phyloP scores from a whole-genome alignment of 2,329 filamentous ascomycete species.

The Exophiala mesophila region DNA sequence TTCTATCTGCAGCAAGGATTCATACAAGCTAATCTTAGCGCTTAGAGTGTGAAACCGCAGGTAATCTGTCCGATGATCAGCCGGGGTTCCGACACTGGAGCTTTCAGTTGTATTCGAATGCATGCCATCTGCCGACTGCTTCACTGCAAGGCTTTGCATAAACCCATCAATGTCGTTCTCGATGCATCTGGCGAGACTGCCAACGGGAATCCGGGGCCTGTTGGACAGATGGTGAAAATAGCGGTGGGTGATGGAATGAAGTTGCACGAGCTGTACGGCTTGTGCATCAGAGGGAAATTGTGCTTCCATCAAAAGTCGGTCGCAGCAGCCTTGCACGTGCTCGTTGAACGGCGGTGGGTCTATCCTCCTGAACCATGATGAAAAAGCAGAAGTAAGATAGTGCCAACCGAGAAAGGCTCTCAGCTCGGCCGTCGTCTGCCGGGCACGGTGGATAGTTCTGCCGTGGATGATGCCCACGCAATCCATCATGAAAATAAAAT shows the following conservation, averaged over 20 bases:
- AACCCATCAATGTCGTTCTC: slow-evolving; percentile 37
- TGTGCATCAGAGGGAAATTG: slow-evolving; percentile 48
- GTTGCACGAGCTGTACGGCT: slow-evolving; percentile 45
- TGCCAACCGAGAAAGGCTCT: slow-evolving; percentile 13
- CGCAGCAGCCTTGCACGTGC: slow-evolving; percentile 50
- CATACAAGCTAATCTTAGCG: slow-evolving; percentile 28
- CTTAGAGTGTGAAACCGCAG: slow-evolving; percentile 8
- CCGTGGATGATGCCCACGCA: slow-evolving; percentile 9
- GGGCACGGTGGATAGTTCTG: slow-evolving; percentile 1
- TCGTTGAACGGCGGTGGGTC: slow-evolving; percentile 49
- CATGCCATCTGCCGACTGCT: slow-evolving; percentile 10
- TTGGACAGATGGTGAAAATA: slow-evolving; percentile 22
- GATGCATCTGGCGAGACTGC: slow-evolving; percentile 40
- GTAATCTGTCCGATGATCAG: too few relatives aligned
- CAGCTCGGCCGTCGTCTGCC: slow-evolving; percentile 12
- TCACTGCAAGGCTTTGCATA: slow-evolving; percentile 10
- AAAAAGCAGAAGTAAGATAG: slow-evolving; percentile 6
- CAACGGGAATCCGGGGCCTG: slow-evolving; percentile 17
- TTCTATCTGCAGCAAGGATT: slow-evolving; percentile 28
- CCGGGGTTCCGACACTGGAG: too few relatives aligned
- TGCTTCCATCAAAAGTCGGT: slow-evolving; percentile 38
- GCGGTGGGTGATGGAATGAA: slow-evolving; percentile 48
- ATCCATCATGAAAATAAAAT: slow-evolving; percentile 9
- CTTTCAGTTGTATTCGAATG: too few relatives aligned
- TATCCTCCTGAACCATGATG: slow-evolving; percentile 34